Conservation (phyloP, 441 rosid genomes). For the Populus tomentosa region DNA sequence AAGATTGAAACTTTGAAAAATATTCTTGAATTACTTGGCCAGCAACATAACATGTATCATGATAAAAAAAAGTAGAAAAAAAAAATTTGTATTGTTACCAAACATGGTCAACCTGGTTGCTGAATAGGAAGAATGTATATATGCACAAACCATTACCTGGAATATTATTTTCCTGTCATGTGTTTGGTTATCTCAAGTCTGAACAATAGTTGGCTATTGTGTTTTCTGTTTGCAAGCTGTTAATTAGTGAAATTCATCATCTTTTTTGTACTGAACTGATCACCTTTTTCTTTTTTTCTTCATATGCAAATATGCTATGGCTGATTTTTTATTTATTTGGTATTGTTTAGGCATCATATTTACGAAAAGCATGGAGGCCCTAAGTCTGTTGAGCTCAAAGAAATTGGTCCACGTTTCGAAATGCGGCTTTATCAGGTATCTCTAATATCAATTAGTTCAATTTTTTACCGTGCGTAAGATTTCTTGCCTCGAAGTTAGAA, state of each 20-base stretch:
- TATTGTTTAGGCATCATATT: slow-evolving; percentile 65
- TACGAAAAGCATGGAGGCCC: slow-evolving; percentile 80
- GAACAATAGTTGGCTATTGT: background rate
- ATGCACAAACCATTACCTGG: too few species aligned
- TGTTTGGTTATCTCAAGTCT: background rate
- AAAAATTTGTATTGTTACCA: background rate
- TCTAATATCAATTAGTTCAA: background rate
- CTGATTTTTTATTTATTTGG: slow-evolving; percentile 7
- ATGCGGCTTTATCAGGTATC: slow-evolving; percentile 81
- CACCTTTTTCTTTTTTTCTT: background rate
- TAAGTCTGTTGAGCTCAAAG: slow-evolving; percentile 73
- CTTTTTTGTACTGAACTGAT: background rate
- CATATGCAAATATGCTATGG: background rate
- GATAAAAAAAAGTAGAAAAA: background rate
- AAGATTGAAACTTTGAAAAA: background rate
- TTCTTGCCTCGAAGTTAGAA: background rate
- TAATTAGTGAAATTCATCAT: background rate
- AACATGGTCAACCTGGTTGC: background rate
- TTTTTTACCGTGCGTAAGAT: background rate
- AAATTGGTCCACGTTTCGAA: slow-evolving; percentile 91
- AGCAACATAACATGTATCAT: background rate
- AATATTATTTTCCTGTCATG: background rate
- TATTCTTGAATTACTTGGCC: background rate
- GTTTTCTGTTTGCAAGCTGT: background rate
- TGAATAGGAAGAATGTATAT: too few species aligned